A percentile compares a stretch with the other conserved stretches of the same genome.
Conservation (phyloP, 1,284 basidiomycete species). For the Sparassis latifolia region DNA sequence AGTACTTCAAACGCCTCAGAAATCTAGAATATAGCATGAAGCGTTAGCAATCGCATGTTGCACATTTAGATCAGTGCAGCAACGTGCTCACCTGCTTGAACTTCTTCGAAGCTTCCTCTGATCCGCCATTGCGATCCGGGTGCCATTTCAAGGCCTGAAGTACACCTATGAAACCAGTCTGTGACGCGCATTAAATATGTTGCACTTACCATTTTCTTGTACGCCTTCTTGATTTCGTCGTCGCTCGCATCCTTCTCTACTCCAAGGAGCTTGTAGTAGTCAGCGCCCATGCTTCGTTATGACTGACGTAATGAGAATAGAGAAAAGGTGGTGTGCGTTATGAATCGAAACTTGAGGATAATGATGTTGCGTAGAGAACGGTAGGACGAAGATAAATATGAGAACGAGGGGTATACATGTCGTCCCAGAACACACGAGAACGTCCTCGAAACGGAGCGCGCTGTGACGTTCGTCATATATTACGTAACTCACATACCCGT, state of each 20-base stretch:
- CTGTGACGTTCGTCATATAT: conserved; percentile 16
- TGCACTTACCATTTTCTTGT: conserved; percentile 38
- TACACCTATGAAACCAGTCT: conserved; percentile 3
- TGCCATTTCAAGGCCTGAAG: conserved; percentile 56
- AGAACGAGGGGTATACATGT: conserved; percentile 3
- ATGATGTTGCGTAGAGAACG: neutral
- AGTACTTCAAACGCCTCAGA: conserved; percentile 97
- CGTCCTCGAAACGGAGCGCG: conserved; percentile 8
- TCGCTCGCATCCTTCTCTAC: conserved; percentile 71
- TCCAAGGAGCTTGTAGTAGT: conserved; percentile 83
- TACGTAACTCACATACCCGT: neutral
- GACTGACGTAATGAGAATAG: neutral
- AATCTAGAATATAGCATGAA: conserved; percentile 44
- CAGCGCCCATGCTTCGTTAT: conserved; percentile 49
- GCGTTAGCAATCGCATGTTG: neutral
- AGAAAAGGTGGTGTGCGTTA: neutral
- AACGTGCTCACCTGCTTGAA: conserved; percentile 77
- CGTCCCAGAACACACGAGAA: conserved; percentile 23
- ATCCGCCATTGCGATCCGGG: conserved; percentile 74
- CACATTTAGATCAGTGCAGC: neutral
- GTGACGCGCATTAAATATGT: neutral
- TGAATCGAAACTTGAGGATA: neutral
- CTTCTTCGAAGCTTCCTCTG: conserved; percentile 81
- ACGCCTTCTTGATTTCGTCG: conserved; percentile 51
- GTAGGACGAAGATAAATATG: neutral